phyloP scores from a whole-genome alignment of 768 basidiomycete species.

The Lentinula guzmanii region DNA sequence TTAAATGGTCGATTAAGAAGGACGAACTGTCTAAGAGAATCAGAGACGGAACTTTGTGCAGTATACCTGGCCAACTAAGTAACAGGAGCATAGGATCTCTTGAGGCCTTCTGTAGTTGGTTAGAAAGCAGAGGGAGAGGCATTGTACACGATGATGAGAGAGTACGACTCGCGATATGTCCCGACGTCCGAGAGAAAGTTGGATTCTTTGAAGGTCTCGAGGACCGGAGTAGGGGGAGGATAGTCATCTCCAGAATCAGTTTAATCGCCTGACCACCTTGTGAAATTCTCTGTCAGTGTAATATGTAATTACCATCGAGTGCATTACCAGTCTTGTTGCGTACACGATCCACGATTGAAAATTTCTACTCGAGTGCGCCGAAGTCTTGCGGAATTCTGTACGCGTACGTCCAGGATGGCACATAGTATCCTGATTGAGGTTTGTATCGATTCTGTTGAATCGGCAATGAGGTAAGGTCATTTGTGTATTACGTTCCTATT shows the following conservation, averaged over 20 bases:
- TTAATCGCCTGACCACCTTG: background rate
- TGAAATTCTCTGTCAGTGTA: background rate
- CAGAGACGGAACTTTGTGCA: conserved; percentile 32
- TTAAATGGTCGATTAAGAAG: conserved; percentile 67
- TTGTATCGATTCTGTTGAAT: conserved; percentile 73
- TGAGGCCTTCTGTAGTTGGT: conserved; percentile 44
- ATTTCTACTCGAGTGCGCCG: no score
- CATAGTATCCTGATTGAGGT: conserved; percentile 41
- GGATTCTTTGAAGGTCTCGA: conserved; percentile 49
- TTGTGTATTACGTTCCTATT: background rate
- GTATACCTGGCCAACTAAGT: conserved; percentile 3
- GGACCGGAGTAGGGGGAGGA: background rate
- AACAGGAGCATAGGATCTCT: conserved; percentile 20
- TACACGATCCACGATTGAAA: no score
- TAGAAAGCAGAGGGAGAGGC: conserved; percentile 43
- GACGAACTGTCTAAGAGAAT: conserved; percentile 57
- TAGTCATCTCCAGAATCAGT: background rate
- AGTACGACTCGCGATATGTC: conserved; percentile 63
- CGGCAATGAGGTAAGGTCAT: conserved; percentile 53
- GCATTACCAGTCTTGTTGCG: no score
- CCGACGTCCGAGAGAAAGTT: conserved; percentile 51
- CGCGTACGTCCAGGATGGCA: background rate
- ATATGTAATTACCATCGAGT: no score
- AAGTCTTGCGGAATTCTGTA: no score
- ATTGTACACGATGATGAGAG: conserved; percentile 59